Conservation (phyloP, 257 asterid genomes). For the Solanum microdontum region DNA sequence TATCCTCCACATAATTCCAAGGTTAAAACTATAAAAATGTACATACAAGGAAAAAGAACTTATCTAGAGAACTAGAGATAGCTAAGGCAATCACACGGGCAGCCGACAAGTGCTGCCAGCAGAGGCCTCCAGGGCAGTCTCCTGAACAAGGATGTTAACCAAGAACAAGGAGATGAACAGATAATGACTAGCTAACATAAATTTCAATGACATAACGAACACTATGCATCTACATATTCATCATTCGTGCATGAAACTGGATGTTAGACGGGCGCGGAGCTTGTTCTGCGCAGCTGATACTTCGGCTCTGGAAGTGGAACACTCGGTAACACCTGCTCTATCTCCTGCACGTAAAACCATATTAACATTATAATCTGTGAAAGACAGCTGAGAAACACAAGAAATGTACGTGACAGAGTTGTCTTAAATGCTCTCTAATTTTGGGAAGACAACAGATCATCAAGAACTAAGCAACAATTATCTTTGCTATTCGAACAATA, state of each 20-base stretch:
- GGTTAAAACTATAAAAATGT: constrained; percentile 16
- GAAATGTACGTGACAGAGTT: background rate
- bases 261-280: constrained; percentile 27
- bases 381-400: background rate
- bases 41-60: constrained; percentile 4
- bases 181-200: background rate
- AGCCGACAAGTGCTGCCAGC: background rate
- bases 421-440: background rate
- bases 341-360: constrained; percentile 16
- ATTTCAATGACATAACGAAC: background rate
- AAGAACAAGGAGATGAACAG: background rate
- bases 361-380: background rate
- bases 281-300: constrained; percentile 38
- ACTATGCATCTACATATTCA: constrained; percentile 10
- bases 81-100: background rate
- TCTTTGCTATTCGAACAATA: background rate
- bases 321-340: constrained; percentile 22
- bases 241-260: background rate
- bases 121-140: background rate
- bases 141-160: background rate
- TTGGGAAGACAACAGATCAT: background rate
- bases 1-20: background rate
- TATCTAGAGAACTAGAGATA: background rate
- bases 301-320: constrained; percentile 30
- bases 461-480: background rate